Evolutionary conservation across 768 basidiomycete species (phyloP).

Genomic region (Agaricus bisporus): DNA sequence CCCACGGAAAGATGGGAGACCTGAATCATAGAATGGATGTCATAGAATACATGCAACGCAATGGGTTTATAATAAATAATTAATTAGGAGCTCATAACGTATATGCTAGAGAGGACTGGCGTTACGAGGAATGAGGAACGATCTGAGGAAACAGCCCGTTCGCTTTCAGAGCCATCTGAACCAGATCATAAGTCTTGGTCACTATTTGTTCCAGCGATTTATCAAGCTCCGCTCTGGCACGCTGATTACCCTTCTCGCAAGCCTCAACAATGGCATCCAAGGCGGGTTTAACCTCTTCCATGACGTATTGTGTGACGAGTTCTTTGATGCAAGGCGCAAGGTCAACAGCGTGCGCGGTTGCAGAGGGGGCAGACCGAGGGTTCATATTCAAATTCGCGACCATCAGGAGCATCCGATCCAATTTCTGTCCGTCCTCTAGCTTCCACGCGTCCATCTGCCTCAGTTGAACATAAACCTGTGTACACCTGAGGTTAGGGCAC

Average conservation of each 20-base stretch:
- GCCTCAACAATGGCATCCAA: slow-evolving; percentile 18
- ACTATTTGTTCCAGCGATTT: slow-evolving; percentile 25
- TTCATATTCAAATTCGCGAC: slow-evolving; percentile 5
- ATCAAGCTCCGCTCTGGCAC: slow-evolving; percentile 20
- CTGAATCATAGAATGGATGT: neutral
- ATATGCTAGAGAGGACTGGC: neutral
- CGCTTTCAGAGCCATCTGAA: slow-evolving; percentile 8
- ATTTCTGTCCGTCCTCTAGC: slow-evolving; percentile 10
- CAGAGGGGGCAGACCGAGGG: neutral
- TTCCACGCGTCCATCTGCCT: slow-evolving; percentile 9
- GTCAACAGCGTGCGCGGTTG: slow-evolving; percentile 15
- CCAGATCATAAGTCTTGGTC: slow-evolving; percentile 23
- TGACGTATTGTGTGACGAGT: slow-evolving; percentile 13
- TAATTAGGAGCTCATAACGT: neutral
- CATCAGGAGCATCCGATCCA: slow-evolving; percentile 16
- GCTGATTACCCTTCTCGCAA: slow-evolving; percentile 18
- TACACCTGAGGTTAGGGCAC: neutral
- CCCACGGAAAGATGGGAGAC: neutral
- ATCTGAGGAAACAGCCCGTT: neutral
- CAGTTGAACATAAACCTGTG: slow-evolving; percentile 2
- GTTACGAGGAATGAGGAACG: neutral
- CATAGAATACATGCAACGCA: slow-evolving; percentile 5
- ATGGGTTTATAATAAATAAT: neutral
- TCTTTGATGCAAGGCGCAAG: slow-evolving; percentile 4
- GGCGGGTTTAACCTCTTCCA: slow-evolving; percentile 18